Percentiles rank a stretch among this genome's conserved stretches.
Conservation (phyloP, 148 eudicot species). For the Bassia scoparia region DNA sequence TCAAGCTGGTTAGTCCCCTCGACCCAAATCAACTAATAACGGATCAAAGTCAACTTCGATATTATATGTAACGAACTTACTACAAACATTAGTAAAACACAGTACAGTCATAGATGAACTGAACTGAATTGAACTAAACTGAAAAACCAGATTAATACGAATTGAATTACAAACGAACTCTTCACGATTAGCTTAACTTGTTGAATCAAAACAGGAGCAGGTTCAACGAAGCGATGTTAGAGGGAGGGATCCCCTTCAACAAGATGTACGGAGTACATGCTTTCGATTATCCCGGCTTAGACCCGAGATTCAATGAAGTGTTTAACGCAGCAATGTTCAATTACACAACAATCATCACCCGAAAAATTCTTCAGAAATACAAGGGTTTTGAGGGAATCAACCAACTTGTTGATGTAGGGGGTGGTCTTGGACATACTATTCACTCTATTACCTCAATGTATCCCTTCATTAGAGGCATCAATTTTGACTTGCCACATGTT, state of each 20-base stretch:
- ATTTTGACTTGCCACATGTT: constrained; percentile 40
- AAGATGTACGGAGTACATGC: constrained; percentile 36
- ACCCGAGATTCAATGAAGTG: constrained; percentile 37
- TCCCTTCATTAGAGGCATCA: constrained; percentile 34
- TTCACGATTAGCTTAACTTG: too few species aligned
- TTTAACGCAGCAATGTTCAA: constrained; percentile 44
- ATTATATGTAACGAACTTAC: too few species aligned
- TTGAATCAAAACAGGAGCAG: constrained; percentile 19
- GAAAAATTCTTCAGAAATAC: constrained; percentile 33
- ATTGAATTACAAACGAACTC: too few species aligned
- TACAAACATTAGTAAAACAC: too few species aligned
- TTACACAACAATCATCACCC: constrained; percentile 27
- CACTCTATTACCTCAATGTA: constrained; percentile 28
- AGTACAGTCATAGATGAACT: too few species aligned
- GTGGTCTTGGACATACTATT: constrained; percentile 40
- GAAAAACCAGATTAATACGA: too few species aligned
- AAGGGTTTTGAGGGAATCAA: constrained; percentile 34
- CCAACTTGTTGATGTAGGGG: constrained; percentile 46
- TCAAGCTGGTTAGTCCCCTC: too few species aligned
- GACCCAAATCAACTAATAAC: too few species aligned
- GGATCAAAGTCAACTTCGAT: too few species aligned
- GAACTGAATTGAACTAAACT: too few species aligned
- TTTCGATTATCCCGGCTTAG: constrained; percentile 32
- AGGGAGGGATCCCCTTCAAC: constrained; percentile 45
- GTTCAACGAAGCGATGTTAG: constrained; percentile 35